phyloP scores from a whole-genome alignment of 1,284 basidiomycete genomes.

The Ceraceosorus guamensis region DNA sequence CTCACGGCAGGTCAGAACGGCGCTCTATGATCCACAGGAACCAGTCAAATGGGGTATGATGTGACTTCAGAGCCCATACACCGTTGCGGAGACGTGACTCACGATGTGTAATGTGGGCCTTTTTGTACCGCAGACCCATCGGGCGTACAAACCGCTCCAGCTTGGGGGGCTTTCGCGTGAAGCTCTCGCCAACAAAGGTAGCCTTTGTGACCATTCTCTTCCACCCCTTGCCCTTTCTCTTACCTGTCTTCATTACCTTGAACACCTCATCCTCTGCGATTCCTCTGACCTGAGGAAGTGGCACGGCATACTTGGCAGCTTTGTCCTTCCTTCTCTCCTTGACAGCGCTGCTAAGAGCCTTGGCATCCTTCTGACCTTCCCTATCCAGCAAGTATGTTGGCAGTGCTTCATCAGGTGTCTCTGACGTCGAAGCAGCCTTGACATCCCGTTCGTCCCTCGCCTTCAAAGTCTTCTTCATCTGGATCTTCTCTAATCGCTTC shows the following conservation, averaged over 20 bases:
- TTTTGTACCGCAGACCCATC: constrained; percentile 94
- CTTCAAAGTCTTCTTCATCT: constrained; percentile 98
- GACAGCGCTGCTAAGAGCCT: constrained; percentile 91
- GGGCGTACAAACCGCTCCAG: constrained; percentile 97
- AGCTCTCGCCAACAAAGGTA: constrained; percentile 95
- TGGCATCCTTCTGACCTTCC: constrained; percentile 93
- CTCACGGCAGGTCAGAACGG: no score
- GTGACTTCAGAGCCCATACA: background rate
- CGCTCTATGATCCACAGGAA: no score
- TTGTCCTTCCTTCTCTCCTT: constrained; percentile 99
- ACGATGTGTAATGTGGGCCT: constrained; percentile 99
- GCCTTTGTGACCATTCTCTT: constrained; percentile 99
- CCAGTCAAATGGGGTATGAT: no score
- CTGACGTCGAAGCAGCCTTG: constrained; percentile 52
- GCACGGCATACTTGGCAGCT: constrained; percentile 94
- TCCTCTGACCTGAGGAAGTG: constrained; percentile 89
- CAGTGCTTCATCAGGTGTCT: constrained; percentile 40
- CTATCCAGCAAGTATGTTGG: constrained; percentile 86
- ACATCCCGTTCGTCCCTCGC: constrained; percentile 97
- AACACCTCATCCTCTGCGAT: constrained; percentile 99
- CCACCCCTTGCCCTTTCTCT: constrained; percentile 94
- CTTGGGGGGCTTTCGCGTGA: constrained; percentile 97
- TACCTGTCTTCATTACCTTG: constrained; percentile 97
- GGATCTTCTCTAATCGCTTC: constrained; percentile 93
- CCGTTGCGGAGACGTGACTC: constrained; percentile 47